Evolutionary conservation across 441 rosid genomes (phyloP).

Genomic region (Biscutella laevigata): DNA sequence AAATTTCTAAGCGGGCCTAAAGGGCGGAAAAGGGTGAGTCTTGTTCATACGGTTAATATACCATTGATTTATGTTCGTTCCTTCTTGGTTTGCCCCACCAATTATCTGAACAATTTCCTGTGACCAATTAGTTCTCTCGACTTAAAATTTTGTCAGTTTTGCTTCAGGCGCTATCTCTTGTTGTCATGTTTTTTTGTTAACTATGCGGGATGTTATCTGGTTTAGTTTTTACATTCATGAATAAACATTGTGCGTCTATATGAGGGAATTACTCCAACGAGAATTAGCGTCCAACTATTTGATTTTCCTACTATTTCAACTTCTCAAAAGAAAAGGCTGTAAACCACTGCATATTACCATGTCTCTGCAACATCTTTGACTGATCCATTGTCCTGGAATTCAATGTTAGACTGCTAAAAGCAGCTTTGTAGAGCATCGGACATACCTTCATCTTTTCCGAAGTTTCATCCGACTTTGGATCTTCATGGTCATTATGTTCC

Average conservation of each 20-base stretch:
- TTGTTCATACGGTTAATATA: conserved; percentile 4
- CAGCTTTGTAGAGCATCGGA: conserved; percentile 96
- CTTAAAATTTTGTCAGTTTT: conserved; percentile 7
- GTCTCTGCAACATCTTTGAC: conserved; percentile 12
- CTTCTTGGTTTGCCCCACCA: background rate
- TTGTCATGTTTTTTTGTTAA: background rate
- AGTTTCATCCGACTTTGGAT: conserved; percentile 98
- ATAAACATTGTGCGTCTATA: background rate
- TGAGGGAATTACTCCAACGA: background rate
- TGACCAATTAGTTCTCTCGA: background rate
- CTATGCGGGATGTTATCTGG: background rate
- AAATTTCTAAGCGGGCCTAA: conserved; percentile 48
- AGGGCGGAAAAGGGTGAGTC: conserved; percentile 71
- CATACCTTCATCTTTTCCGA: conserved; percentile 92
- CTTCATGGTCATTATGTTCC: conserved; percentile 92
- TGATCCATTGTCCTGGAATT: conserved; percentile 9
- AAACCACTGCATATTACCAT: conserved; percentile 10
- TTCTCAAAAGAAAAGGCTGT: conserved; percentile 5
- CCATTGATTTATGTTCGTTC: conserved; percentile 6
- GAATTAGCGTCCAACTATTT: background rate
- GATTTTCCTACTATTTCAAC: background rate
- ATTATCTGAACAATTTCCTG: background rate
- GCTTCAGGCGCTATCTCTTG: background rate
- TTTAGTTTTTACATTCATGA: background rate
- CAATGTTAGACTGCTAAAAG: conserved; percentile 86